Evolutionary conservation across 2,329 filamentous ascomycete genomes (phyloP).

Genomic region (Raffaelea ambrosiae): DNA sequence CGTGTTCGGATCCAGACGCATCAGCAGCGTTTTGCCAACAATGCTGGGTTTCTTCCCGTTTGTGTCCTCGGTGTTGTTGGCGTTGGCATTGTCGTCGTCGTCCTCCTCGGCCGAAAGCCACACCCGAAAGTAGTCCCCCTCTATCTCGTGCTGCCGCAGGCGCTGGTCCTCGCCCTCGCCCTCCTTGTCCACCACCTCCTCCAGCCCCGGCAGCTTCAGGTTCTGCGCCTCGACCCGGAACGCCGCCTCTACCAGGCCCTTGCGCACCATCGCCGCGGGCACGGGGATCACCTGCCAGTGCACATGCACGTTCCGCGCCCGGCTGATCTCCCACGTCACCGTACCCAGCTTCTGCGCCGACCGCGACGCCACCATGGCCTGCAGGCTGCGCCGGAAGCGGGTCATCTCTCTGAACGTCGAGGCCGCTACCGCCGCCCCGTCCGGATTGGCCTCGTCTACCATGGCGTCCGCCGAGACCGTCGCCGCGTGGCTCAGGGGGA

Average conservation of each 20-base stretch:
- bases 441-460: constrained; percentile 36
- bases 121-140: neutral
- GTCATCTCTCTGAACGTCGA: constrained; percentile 73
- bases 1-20: constrained; percentile 62
- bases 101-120: neutral
- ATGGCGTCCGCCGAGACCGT: constrained; percentile 56
- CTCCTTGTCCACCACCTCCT: constrained; percentile 19
- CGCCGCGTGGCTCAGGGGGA: constrained; percentile 74
- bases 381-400: constrained; percentile 66
- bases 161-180: constrained; percentile 23
- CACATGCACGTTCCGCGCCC: constrained; percentile 69
- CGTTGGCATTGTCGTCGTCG: constrained; percentile 6
- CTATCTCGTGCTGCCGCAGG: too few species aligned
- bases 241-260: constrained; percentile 74
- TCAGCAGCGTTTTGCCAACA: constrained; percentile 61
- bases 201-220: constrained; percentile 42
- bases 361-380: constrained; percentile 62
- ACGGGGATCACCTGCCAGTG: constrained; percentile 93
- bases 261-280: constrained; percentile 55
- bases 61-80: too few species aligned
- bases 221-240: constrained; percentile 88
- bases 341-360: constrained; percentile 59
- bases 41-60: too few species aligned
- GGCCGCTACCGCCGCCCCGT: constrained; percentile 50
- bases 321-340: constrained; percentile 89